A percentile compares a stretch with the other conserved stretches of the same genome.
Evolutionary conservation across 352 stramenopile species (phyloP).

Genomic region (Thalassiosira ordinaria): DNA sequence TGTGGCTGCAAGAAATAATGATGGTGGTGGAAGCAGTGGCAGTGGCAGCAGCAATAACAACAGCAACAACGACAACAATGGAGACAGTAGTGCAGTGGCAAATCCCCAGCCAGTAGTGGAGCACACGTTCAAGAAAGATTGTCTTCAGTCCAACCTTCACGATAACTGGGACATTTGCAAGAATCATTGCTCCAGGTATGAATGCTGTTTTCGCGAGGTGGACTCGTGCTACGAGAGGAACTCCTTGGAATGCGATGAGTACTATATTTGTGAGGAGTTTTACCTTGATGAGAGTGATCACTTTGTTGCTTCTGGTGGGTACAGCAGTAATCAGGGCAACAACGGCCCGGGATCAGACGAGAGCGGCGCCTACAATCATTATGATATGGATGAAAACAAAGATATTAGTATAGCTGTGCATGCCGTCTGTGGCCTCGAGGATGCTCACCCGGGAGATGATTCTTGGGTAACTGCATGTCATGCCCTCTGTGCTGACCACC

Average conservation of each 20-base stretch:
- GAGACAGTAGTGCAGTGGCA: too few relatives aligned
- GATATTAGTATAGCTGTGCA: slow-evolving; percentile 11
- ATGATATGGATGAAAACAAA: too few relatives aligned
- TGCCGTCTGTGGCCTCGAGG: slow-evolving; percentile 11
- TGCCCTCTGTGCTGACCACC: slow-evolving; percentile 36
- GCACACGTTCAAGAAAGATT: background rate
- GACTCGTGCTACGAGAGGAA: background rate
- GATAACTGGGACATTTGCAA: background rate
- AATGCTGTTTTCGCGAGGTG: slow-evolving; percentile 8
- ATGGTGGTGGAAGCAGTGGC: too few relatives aligned
- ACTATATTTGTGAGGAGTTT: slow-evolving; percentile 7
- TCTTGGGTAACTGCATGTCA: slow-evolving; percentile 36
- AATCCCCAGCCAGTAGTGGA: too few relatives aligned
- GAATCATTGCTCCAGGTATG: background rate
- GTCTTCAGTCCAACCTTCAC: background rate
- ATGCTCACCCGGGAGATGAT: background rate
- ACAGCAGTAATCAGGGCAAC: background rate
- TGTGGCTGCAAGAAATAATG: too few relatives aligned
- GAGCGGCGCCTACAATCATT: too few relatives aligned
- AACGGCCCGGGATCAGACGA: background rate
- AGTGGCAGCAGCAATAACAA: too few relatives aligned
- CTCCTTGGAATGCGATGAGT: background rate
- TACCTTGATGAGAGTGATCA: slow-evolving; percentile 1
- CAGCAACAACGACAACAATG: too few relatives aligned
- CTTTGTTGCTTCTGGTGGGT: too few relatives aligned